Evolutionary conservation across 805 yeast genomes (phyloP).

Genomic region (Deakozyma indianensis): DNA sequence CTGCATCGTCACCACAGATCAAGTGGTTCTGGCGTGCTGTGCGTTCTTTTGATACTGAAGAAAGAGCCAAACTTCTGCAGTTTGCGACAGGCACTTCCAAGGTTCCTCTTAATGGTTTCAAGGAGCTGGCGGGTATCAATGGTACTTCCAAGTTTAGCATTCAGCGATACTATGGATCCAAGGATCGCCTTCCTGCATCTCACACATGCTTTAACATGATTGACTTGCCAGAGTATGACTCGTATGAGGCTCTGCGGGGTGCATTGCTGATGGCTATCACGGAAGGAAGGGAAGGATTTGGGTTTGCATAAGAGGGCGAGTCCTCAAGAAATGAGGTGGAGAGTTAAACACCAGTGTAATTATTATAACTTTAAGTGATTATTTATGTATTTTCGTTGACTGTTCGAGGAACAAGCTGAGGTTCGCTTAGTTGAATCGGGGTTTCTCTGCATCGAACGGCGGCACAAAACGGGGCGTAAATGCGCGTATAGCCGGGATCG

Average conservation of each 20-base stretch:
- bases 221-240: slow-evolving; percentile 83
- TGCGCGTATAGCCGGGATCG: too few species aligned
- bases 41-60: slow-evolving; percentile 83
- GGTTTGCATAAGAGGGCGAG: slow-evolving; percentile 65
- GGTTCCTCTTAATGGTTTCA: slow-evolving; percentile 90
- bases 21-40: slow-evolving; percentile 99
- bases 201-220: slow-evolving; percentile 96
- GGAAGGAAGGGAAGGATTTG: slow-evolving; percentile 95
- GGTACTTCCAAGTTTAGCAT: slow-evolving; percentile 80
- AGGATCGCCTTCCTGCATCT: slow-evolving; percentile 82
- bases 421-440: too few species aligned
- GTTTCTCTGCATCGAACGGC: too few species aligned
- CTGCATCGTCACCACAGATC: slow-evolving; percentile 70
- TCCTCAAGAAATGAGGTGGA: too few species aligned
- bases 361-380: too few species aligned
- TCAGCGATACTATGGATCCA: slow-evolving; percentile 75
- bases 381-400: too few species aligned
- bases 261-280: slow-evolving; percentile 72
- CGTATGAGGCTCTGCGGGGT: slow-evolving; percentile 73
- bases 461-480: too few species aligned
- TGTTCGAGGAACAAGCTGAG: too few species aligned
- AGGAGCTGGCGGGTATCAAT: slow-evolving; percentile 73
- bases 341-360: too few species aligned
- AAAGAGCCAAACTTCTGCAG: slow-evolving; percentile 83
- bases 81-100: slow-evolving; percentile 96